Evolutionary conservation across 495 filamentous ascomycete genomes (phyloP).

Genomic region (Penicillium chermesinum): DNA sequence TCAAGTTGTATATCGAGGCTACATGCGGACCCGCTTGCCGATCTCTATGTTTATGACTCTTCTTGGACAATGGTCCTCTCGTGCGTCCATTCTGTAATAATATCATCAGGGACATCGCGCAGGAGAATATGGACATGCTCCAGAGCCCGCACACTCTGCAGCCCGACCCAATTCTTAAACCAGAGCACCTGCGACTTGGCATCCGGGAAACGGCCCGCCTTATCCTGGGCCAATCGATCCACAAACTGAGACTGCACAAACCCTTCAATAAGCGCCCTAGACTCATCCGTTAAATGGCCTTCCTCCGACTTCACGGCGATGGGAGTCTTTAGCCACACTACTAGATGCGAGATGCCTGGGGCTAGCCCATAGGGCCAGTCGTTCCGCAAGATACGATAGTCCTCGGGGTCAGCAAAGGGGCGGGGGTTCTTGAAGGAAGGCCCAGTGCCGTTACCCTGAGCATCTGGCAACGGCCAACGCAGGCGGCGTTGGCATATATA

Average conservation of each 20-base stretch:
- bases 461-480: conserved; percentile 52
- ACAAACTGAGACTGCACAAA: conserved; percentile 69
- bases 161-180: conserved; percentile 91
- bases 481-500: conserved; percentile 71
- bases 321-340: conserved; percentile 56
- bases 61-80: conserved; percentile 12
- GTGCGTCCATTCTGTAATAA: conserved; percentile 59
- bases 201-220: conserved; percentile 26
- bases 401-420: conserved; percentile 65
- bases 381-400: conserved; percentile 75
- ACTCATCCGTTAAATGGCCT: conserved; percentile 72
- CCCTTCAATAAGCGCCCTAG: conserved; percentile 51
- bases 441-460: not conserved
- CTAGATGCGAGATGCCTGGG: conserved; percentile 59
- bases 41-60: not conserved
- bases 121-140: conserved; percentile 76
- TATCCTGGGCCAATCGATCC: conserved; percentile 43
- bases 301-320: conserved; percentile 42
- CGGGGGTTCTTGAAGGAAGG: conserved; percentile 34
- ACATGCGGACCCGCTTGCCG: no score
- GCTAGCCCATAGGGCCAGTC: conserved; percentile 88
- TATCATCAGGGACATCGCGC: conserved; percentile 52
- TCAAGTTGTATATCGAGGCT: no score
- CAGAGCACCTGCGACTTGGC: conserved; percentile 63
- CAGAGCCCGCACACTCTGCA: conserved; percentile 79